Evolutionary conservation across 2,329 filamentous ascomycete species (phyloP).

Genomic region (Penicillium italicum): DNA sequence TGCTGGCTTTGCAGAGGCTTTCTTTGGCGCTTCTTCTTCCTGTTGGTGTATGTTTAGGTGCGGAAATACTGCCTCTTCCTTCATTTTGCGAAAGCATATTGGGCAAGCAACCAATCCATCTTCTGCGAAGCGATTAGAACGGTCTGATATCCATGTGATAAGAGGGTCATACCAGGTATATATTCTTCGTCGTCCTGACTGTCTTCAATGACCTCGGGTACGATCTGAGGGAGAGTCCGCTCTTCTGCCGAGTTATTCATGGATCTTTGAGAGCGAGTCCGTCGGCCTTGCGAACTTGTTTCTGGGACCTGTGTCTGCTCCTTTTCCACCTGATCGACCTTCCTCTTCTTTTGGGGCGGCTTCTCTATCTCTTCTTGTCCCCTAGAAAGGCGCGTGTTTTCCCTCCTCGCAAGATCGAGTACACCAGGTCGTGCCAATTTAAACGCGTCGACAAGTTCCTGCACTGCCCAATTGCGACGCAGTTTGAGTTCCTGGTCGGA

Average conservation of each 20-base stretch:
- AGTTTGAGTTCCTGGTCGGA: slow-evolving; percentile 79
- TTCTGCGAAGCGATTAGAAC: slow-evolving; percentile 42
- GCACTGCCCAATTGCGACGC: slow-evolving; percentile 76
- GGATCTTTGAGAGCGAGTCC: slow-evolving; percentile 34
- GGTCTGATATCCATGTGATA: background rate
- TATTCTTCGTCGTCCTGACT: slow-evolving; percentile 38
- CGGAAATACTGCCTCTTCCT: slow-evolving; percentile 69
- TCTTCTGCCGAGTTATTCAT: background rate
- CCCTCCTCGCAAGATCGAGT: slow-evolving; percentile 59
- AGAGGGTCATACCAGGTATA: slow-evolving; percentile 30
- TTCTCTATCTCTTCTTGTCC: slow-evolving; percentile 37
- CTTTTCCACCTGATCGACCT: slow-evolving; percentile 31
- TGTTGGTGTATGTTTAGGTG: slow-evolving; percentile 67
- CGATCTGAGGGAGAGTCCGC: background rate
- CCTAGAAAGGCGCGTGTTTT: slow-evolving; percentile 54
- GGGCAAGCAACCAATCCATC: slow-evolving; percentile 82
- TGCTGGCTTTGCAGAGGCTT: slow-evolving; percentile 15
- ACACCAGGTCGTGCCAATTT: slow-evolving; percentile 59
- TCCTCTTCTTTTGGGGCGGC: slow-evolving; percentile 36
- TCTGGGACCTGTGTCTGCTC: slow-evolving; percentile 39
- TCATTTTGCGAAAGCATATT: slow-evolving; percentile 76
- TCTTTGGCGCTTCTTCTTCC: background rate
- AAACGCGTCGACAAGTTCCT: slow-evolving; percentile 81
- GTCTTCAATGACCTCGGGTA: slow-evolving; percentile 38
- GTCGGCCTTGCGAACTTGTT: slow-evolving; percentile 25